These are phyloP conservation scores for Solanum gracilifrons DNA, from an alignment of 257 asterid species.

Conservation along the genomic window DNA sequence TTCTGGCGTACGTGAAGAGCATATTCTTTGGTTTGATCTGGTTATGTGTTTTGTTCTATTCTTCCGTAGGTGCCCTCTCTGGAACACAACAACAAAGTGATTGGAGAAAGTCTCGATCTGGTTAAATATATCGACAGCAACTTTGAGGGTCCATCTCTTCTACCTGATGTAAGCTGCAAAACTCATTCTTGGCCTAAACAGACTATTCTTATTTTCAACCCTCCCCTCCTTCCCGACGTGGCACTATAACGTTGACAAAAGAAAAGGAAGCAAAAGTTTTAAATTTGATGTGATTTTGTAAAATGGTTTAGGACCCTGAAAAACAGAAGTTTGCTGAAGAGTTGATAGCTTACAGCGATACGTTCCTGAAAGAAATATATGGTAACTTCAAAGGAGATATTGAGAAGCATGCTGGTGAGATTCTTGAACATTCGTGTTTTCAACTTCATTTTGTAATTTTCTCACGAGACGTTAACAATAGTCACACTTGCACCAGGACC, in stretches of 20 bases:
- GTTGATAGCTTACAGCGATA: slow-evolving; percentile 33
- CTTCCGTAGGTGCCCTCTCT: slow-evolving; percentile 42
- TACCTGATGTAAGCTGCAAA: slow-evolving; percentile 31
- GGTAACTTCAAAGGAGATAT: slow-evolving; percentile 33
- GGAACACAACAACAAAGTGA: slow-evolving; percentile 47
- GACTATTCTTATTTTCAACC: neutral
- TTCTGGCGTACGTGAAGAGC: neutral
- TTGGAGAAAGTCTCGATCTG: slow-evolving; percentile 56
- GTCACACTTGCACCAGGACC: neutral
- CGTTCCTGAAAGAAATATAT: slow-evolving; percentile 21
- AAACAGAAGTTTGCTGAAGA: slow-evolving; percentile 47
- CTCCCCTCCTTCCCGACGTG: neutral
- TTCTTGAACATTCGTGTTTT: neutral
- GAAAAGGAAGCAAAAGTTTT: neutral
- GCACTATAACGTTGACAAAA: neutral
- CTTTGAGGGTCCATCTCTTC: slow-evolving; percentile 48
- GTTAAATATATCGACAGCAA: slow-evolving; percentile 36
- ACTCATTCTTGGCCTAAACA: neutral
- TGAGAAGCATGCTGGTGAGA: slow-evolving; percentile 27
- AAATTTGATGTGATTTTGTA: neutral
- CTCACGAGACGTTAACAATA: neutral
- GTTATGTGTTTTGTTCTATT: neutral
- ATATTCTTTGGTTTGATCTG: neutral
- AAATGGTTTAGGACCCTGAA: slow-evolving; percentile 27
- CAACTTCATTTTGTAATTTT: neutral